Base-by-base conservation (phyloP, 768 basidiomycete species). In the Chiua virens region DNA sequence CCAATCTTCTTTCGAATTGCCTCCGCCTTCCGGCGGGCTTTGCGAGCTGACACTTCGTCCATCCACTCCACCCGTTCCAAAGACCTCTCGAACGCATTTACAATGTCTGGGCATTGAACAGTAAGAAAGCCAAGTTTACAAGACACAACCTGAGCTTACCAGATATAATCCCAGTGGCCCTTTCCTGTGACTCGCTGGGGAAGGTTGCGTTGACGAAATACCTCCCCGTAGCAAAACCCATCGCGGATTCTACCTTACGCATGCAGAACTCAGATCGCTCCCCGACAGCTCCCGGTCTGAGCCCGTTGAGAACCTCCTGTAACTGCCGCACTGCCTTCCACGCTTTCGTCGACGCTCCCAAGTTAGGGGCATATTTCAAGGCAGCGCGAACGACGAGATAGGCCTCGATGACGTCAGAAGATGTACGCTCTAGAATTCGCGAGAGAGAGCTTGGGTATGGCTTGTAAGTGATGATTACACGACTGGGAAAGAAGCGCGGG, bases 201-300 rank as follows among this genome's bases (percentile, higher is more conserved):
- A 95, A 95, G 0, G 87, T 87, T 65, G 85, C 80, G 45, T 90
- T 82, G 45, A 95, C 92, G 63, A 94, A 98, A 68, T 87, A 91
- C 56, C 90, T 79, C 3, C 96, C 95, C 27, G 87, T 80, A 7
- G 92, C 87, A 66, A 91, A 95, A n/a, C 96, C 96, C 49, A 96
- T 77, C 2, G 80, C 79, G 36, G 72, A 64, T 59, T 93, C 88
- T 1, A 94, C 83, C 56, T 76, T 75, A 2, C 75, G 77, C 45
- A 93, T 78, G 63, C 96, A 98, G 58, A 85, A 86, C 60, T 96
- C 90, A 22, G 84, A 79, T 21, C 97, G 80, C 59, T 95, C 89
- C 37, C 86, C 85, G 27, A 89, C 74, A 2, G 85, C 86, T 23
- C 95, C 97, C 55, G 87, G 87, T 72, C 93, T 91, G 61, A 96